phyloP scores from a whole-genome alignment of 108 stramenopile species.

The Chaetoceros tenuissimus region DNA sequence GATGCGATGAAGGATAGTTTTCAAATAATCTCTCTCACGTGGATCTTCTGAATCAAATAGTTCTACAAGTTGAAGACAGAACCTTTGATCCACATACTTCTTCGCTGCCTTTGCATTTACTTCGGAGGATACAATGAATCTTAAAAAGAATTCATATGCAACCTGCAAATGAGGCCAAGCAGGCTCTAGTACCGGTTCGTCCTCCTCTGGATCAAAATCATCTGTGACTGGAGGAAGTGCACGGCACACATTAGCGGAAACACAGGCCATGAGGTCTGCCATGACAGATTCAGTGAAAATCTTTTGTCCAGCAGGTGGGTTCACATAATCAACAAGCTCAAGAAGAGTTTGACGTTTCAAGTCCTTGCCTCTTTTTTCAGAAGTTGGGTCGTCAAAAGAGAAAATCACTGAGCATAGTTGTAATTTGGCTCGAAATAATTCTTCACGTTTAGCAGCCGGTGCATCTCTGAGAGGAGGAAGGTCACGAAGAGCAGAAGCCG shows the following conservation, averaged over 20 bases:
- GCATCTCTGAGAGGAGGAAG: constrained; percentile 74
- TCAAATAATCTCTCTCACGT: constrained; percentile 97
- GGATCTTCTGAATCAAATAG: constrained; percentile 99
- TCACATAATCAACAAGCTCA: constrained; percentile 97
- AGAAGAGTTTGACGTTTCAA: constrained; percentile 96
- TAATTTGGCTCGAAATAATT: constrained; percentile 80
- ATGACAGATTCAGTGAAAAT: constrained; percentile 95
- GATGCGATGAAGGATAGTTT: constrained; percentile 97
- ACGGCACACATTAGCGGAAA: constrained; percentile 94
- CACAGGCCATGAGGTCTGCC: constrained; percentile 84
- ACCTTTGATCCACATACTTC: constrained; percentile 93
- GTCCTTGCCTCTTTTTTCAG: constrained; percentile 85
- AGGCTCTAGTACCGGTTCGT: constrained; percentile 96
- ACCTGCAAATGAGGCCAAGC: constrained; percentile 99
- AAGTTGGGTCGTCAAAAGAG: constrained; percentile 78
- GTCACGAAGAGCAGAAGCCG: constrained; percentile 19
- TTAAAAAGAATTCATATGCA: constrained; percentile 98
- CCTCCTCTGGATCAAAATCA: constrained; percentile 99
- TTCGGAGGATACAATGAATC: constrained; percentile 93
- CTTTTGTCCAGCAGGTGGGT: constrained; percentile 96
- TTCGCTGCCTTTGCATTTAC: constrained; percentile 98
- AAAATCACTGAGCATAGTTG: constrained; percentile 81
- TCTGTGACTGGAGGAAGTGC: constrained; percentile 94
- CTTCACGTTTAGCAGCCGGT: constrained; percentile 76
- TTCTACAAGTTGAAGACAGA: constrained; percentile 93